phyloP scores from a whole-genome alignment of 345 rosid species.

The Eucalyptus erythrocorys region DNA sequence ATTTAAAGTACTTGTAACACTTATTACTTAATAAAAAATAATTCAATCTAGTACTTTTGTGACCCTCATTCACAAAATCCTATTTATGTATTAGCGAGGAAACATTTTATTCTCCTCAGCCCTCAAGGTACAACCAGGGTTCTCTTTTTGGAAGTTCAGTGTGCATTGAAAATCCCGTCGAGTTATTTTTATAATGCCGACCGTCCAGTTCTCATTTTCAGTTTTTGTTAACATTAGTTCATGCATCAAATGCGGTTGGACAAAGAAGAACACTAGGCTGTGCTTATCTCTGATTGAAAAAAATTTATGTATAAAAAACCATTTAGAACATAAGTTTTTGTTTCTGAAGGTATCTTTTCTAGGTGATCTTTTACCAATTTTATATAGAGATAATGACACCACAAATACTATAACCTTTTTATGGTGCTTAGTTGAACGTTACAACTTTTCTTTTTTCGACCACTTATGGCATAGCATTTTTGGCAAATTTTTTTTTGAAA shows the following conservation, averaged over 20 bases:
- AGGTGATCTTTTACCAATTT: neutral
- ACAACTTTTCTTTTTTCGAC: neutral
- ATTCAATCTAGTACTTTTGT: neutral
- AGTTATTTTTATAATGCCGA: neutral
- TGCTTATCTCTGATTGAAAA: neutral
- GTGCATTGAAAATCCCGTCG: neutral
- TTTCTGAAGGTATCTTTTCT: neutral
- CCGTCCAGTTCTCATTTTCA: neutral
- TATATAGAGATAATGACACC: neutral
- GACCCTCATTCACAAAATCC: neutral
- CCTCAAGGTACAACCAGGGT: neutral
- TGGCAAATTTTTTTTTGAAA: rapidly evolving
- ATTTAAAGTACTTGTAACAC: neutral
- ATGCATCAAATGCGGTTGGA: neutral
- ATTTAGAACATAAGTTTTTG: neutral
- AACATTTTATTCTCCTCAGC: neutral
- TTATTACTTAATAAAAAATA: neutral
- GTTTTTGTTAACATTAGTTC: too few species aligned
- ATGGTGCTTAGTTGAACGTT: rapidly evolving
- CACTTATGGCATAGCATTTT: rapidly evolving
- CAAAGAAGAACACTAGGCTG: neutral
- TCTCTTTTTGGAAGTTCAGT: neutral
- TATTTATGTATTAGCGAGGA: neutral
- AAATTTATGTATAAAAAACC: neutral
- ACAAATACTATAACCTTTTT: too few species aligned